Percentiles rank a stretch among this genome's conserved stretches.
These are phyloP conservation scores for Paraphoma chrysanthemicola DNA, from an alignment of 2,329 filamentous ascomycete species.

Conservation along the genomic window DNA sequence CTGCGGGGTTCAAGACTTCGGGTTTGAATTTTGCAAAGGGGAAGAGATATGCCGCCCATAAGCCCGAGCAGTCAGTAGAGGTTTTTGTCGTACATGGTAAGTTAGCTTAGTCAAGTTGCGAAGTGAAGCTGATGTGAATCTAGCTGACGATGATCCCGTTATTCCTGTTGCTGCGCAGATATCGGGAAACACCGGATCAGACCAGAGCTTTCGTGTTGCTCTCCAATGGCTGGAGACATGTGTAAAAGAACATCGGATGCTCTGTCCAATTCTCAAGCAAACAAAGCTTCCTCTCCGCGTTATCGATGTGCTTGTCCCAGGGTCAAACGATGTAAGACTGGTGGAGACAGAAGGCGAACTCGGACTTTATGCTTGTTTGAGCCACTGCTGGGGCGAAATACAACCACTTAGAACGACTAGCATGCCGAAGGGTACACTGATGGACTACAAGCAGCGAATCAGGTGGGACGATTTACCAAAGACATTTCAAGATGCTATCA, in stretches of 20 bases:
- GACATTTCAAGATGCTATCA: constrained; percentile 11
- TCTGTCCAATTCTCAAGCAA: not conserved
- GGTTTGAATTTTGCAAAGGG: too few relatives aligned
- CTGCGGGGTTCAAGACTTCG: too few relatives aligned
- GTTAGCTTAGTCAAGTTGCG: not conserved
- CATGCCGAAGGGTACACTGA: not conserved
- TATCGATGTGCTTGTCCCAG: not conserved
- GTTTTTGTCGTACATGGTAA: constrained; percentile 4
- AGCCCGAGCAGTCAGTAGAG: not conserved
- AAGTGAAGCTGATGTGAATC: not conserved
- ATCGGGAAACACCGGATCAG: constrained; percentile 4
- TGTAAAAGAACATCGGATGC: not conserved
- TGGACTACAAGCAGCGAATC: not conserved
- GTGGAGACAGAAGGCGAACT: not conserved
- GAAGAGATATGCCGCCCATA: too few relatives aligned
- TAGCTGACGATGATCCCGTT: not conserved
- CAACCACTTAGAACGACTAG: constrained; percentile 7
- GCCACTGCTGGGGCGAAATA: constrained; percentile 13
- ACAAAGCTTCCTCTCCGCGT: not conserved
- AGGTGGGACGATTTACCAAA: constrained; percentile 9
- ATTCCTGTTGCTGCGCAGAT: not conserved
- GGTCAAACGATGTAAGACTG: not conserved
- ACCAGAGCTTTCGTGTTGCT: not conserved
- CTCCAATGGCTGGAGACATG: constrained; percentile 1
- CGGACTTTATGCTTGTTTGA: constrained; percentile 15